Percentiles rank a stretch among this genome's conserved stretches.
phyloP scores from a whole-genome alignment of 768 basidiomycete genomes.

The Galerina marginata region DNA sequence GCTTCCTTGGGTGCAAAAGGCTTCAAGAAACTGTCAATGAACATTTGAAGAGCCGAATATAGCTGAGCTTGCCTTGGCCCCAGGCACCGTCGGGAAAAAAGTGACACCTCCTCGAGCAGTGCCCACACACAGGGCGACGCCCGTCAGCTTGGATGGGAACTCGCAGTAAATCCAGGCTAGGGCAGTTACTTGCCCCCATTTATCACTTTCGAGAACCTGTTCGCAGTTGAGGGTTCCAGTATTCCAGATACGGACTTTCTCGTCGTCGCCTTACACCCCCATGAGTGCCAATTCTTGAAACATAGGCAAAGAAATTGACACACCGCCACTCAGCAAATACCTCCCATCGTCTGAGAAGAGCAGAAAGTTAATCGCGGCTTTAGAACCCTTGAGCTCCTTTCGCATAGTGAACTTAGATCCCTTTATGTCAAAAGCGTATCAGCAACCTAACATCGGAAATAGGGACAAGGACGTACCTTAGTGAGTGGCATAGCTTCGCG shows the following conservation, averaged over 20 bases:
- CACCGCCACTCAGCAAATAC: slow-evolving; percentile 1
- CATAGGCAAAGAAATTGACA: not conserved
- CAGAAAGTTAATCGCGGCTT: not conserved
- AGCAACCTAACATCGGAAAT: too few relatives aligned
- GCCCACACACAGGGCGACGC: not conserved
- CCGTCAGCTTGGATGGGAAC: not conserved
- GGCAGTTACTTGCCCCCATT: slow-evolving; percentile 12
- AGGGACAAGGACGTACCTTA: too few relatives aligned
- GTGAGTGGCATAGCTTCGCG: too few relatives aligned
- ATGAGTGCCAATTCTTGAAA: not conserved
- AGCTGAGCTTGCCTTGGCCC: not conserved
- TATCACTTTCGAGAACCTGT: slow-evolving; percentile 5
- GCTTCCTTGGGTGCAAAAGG: not conserved
- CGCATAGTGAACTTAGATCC: too few relatives aligned
- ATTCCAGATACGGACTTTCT: slow-evolving; percentile 6
- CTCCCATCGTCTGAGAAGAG: not conserved
- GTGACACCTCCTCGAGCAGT: not conserved
- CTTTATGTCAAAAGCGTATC: too few relatives aligned
- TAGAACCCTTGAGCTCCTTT: too few relatives aligned
- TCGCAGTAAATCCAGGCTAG: not conserved
- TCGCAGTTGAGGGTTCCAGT: not conserved
- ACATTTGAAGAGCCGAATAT: not conserved
- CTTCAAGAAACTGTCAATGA: not conserved
- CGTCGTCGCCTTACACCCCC: slow-evolving; percentile 5
- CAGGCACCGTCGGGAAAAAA: not conserved